A percentile compares a stretch with the other conserved stretches of the same genome.
phyloP scores from a whole-genome alignment of 2,329 filamentous ascomycete species.

The Tolypocladium cylindrosporum region DNA sequence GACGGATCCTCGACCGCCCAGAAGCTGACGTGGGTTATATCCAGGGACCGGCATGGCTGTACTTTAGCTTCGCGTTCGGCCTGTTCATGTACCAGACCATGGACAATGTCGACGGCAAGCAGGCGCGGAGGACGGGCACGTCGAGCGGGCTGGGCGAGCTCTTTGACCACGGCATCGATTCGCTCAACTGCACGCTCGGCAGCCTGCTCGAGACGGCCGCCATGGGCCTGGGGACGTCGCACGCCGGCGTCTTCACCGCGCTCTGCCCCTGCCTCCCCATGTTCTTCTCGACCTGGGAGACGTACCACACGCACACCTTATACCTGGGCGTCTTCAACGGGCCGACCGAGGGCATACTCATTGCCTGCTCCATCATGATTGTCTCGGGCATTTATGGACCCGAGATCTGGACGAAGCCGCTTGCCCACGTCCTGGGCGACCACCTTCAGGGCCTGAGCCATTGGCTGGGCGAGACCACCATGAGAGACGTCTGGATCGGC shows the following conservation, averaged over 20 bases:
- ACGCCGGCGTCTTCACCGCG: slow-evolving; percentile 82
- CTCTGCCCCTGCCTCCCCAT: slow-evolving; percentile 87
- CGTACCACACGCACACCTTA: slow-evolving; percentile 94
- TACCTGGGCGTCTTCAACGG: slow-evolving; percentile 97
- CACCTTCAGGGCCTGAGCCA: slow-evolving; percentile 39
- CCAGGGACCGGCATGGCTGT: slow-evolving; percentile 81
- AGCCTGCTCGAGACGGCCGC: slow-evolving; percentile 85
- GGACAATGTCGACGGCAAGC: slow-evolving; percentile 98
- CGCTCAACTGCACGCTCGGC: slow-evolving; percentile 89
- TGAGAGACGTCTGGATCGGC: slow-evolving; percentile 81
- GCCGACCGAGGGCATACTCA: slow-evolving; percentile 86
- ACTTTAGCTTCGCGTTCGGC: slow-evolving; percentile 90
- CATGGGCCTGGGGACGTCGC: slow-evolving; percentile 80
- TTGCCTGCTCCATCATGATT: slow-evolving; percentile 80
- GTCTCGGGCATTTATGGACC: slow-evolving; percentile 82
- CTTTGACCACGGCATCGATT: slow-evolving; percentile 98
- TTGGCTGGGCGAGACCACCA: slow-evolving; percentile 59
- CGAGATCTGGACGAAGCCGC: slow-evolving; percentile 70
- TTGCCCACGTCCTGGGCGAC: slow-evolving; percentile 57
- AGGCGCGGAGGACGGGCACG: slow-evolving; percentile 87
- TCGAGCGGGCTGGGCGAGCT: slow-evolving; percentile 92
- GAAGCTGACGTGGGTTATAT: background rate
- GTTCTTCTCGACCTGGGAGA: slow-evolving; percentile 99
- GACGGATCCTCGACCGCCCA: background rate
- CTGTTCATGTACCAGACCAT: slow-evolving; percentile 99